Evolutionary conservation across 2,329 filamentous ascomycete genomes (phyloP), one percentile per base, ranked within the genome.

Genomic region (Colletotrichum sidae): DNA sequence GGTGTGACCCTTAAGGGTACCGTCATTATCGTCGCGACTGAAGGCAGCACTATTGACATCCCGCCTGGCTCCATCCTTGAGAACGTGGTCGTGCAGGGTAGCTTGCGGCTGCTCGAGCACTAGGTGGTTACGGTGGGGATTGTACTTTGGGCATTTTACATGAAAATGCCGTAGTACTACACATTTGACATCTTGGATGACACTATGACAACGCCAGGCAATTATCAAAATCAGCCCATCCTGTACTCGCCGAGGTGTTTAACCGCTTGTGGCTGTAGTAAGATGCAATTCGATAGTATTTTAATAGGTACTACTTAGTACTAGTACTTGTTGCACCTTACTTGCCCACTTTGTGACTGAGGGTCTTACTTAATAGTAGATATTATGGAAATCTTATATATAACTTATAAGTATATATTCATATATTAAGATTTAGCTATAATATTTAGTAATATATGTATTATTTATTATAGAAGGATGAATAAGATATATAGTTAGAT

Each of bases 21-120:
- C 37, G 96, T 99, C 79, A 99, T 99, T 77, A 99, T 99, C 72
- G 96, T 99, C 57, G 96, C 96, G 35, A 97, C 94, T 51, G 96
- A 99, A 83, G 95, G 95, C 72, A 94, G 92, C 85, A 99, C 96
- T 69, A 99, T 99, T 74, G 96, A 99, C 78, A 91, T 99, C 73
- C 96, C 96, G 57, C 95, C 96, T 17, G 96, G 96, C 78, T 97
- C 94, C 17, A 93, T 99, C 74, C 87, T 99, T 65, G 96, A 99
- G 87, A 99, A 99, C 82, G 96, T 98, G 12, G 96, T 99, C 55
- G 96, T 99, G 63, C 96, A 99, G 87, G 96, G 96, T 76, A 97
- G 94, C 81, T 88, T 99, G 87, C 87, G 88, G 75, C 80, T 90
- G 72, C 81, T 90, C 70, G 88, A 90, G 82, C 88, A 90, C 77